A percentile compares a stretch with the other conserved stretches of the same genome.
phyloP scores from a whole-genome alignment of 441 rosid genomes.

The Jatropha multifida region DNA sequence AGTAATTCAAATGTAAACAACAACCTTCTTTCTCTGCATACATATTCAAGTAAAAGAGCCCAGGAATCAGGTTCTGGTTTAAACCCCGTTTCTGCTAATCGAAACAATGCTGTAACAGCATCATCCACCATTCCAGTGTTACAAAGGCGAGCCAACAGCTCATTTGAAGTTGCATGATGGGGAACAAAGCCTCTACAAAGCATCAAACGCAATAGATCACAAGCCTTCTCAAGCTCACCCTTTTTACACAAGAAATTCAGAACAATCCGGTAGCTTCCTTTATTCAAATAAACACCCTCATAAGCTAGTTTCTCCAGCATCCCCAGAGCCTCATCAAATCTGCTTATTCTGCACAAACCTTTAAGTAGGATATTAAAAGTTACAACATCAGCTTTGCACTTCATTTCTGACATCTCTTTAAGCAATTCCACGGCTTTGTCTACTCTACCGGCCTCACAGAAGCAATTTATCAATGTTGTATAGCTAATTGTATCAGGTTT shows the following conservation, averaged over 20 bases:
- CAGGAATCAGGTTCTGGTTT: conserved; percentile 62
- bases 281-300: conserved; percentile 64
- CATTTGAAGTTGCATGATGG: conserved; percentile 77
- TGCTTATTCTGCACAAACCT: conserved; percentile 65
- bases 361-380: conserved; percentile 68
- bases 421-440: conserved; percentile 62
- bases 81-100: conserved; percentile 56
- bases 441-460: conserved; percentile 49
- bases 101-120: conserved; percentile 41
- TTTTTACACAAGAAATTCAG: conserved; percentile 57
- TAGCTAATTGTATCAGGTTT: conserved; percentile 66
- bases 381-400: conserved; percentile 66
- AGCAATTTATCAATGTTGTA: conserved; percentile 68
- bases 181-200: conserved; percentile 58
- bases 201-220: conserved; percentile 55
- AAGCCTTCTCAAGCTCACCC: conserved; percentile 60
- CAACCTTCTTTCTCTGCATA: conserved; percentile 73
- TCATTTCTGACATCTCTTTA: conserved; percentile 59
- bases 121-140: conserved; percentile 49
- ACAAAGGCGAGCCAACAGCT: conserved; percentile 55
- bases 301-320: conserved; percentile 51
- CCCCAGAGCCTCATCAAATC: conserved; percentile 55
- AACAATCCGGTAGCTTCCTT: conserved; percentile 77
- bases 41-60: conserved; percentile 49
- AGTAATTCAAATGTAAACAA: conserved; percentile 51